Percentiles rank a stretch among this genome's conserved stretches.
Conservation (phyloP, 805 yeast species). For the Groenewaldozyma tartarivorans region DNA sequence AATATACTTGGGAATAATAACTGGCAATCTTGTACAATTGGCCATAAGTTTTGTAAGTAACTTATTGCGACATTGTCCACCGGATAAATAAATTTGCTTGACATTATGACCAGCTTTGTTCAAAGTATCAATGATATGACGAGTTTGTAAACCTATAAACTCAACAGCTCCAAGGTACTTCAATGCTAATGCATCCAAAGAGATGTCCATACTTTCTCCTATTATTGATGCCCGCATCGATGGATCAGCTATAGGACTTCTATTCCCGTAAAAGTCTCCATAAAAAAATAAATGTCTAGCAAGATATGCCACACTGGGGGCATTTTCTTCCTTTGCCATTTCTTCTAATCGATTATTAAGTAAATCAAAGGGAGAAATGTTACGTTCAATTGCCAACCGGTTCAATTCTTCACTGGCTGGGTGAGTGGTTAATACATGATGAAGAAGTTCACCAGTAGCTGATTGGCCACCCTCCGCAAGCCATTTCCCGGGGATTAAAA, state of each 20-base stretch:
- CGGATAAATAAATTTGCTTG: conserved; percentile 75
- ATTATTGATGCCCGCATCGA: conserved; percentile 84
- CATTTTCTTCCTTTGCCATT: conserved; percentile 44
- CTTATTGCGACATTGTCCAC: conserved; percentile 94
- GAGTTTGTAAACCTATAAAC: conserved; percentile 93
- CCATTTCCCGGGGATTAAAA: conserved; percentile 84
- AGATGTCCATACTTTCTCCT: conserved; percentile 86
- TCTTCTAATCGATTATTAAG: conserved; percentile 67
- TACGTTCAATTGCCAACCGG: conserved; percentile 49
- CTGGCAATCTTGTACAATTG: conserved; percentile 85
- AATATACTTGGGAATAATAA: conserved; percentile 86
- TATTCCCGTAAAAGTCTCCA: conserved; percentile 94
- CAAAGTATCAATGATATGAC: conserved; percentile 88
- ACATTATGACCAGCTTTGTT: conserved; percentile 69
- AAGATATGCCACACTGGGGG: conserved; percentile 66
- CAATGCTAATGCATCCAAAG: conserved; percentile 75
- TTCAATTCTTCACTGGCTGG: conserved; percentile 76
- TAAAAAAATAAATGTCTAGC: conserved; percentile 84
- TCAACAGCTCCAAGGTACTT: conserved; percentile 91
- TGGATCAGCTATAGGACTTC: conserved; percentile 97
- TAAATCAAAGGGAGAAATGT: conserved; percentile 70
- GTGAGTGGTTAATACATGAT: conserved; percentile 79
- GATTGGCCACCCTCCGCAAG: conserved; percentile 99
- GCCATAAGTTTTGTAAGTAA: conserved; percentile 83
- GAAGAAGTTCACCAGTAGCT: conserved; percentile 89